Evolutionary conservation across 257 asterid genomes (phyloP).

Genomic region (Salvia splendens): DNA sequence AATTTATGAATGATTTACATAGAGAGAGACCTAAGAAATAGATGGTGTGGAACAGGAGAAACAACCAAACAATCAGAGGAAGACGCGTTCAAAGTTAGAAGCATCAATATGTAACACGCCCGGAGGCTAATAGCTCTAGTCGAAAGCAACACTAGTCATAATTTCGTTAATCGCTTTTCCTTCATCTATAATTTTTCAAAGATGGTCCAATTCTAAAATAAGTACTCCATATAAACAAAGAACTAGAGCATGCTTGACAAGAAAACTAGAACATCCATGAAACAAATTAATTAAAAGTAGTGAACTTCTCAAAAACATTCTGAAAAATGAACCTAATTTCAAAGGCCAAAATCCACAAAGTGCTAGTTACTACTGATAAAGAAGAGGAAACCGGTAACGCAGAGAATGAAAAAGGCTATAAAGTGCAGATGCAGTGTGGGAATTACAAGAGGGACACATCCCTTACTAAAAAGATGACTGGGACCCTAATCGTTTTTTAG

Average conservation of each 20-base stretch:
- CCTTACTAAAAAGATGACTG: constrained; percentile 51
- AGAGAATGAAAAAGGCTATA: constrained; percentile 42
- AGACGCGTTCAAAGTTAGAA: no score
- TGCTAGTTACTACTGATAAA: not conserved
- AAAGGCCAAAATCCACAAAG: constrained; percentile 18
- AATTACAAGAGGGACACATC: constrained; percentile 53
- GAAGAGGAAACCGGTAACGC: constrained; percentile 17
- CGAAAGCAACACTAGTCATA: constrained; percentile 27
- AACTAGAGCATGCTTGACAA: not conserved
- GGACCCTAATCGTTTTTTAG: constrained; percentile 38
- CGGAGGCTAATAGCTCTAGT: constrained; percentile 16
- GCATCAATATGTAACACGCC: not conserved
- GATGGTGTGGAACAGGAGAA: not conserved
- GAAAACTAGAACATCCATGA: no score
- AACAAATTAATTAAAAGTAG: no score
- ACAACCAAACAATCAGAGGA: not conserved
- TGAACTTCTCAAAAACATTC: not conserved
- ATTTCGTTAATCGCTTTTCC: not conserved
- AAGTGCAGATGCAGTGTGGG: constrained; percentile 40
- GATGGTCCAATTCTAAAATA: no score
- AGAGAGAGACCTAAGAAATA: not conserved
- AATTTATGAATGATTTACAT: not conserved
- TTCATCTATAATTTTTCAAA: not conserved
- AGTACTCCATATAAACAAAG: not conserved
- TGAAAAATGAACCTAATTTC: not conserved